Conservation (phyloP, 202 grass and related monocot genomes). For the Tripidium arundinaceum region DNA sequence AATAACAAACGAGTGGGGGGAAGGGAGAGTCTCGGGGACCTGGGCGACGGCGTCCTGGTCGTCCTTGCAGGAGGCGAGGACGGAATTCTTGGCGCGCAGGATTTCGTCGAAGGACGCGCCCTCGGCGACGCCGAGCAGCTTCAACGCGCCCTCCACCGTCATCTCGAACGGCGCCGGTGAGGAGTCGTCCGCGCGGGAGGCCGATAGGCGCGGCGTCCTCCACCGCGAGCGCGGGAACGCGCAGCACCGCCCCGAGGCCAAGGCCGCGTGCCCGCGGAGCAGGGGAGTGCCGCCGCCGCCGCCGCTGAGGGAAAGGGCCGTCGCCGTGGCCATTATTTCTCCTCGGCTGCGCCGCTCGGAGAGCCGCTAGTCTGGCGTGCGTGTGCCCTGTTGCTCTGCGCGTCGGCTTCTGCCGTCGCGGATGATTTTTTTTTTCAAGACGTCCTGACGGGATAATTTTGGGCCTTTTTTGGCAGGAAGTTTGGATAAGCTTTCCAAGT, state of each 20-base stretch:
- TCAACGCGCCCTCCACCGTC: constrained; percentile 72
- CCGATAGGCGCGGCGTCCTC: constrained; percentile 36
- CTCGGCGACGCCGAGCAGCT: constrained; percentile 74
- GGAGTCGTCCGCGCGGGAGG: constrained; percentile 60
- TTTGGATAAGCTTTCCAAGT: not conserved
- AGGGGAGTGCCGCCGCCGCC: constrained; percentile 2
- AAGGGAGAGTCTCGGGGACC: constrained; percentile 30
- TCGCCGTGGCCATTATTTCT: constrained; percentile 56
- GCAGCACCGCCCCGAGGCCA: constrained; percentile 26
- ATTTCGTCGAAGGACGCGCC: constrained; percentile 90
- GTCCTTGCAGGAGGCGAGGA: constrained; percentile 83
- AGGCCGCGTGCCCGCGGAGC: constrained; percentile 30
- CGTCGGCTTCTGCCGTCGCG: constrained; percentile 27
- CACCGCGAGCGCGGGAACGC: constrained; percentile 15
- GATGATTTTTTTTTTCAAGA: constrained; percentile 16
- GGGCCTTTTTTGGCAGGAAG: not conserved
- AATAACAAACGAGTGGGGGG: not conserved
- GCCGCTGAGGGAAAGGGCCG: constrained; percentile 50
- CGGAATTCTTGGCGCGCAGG: constrained; percentile 80
- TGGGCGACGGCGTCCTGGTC: constrained; percentile 75
- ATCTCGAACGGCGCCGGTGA: constrained; percentile 77
- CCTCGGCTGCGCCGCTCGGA: constrained; percentile 28
- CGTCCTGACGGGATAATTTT: not conserved
- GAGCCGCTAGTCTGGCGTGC: not conserved
- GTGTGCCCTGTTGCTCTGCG: constrained; percentile 3